Percentiles rank a stretch among this genome's conserved stretches.
phyloP scores from a whole-genome alignment of 495 filamentous ascomycete species.

The Sordaria brevicollis region DNA sequence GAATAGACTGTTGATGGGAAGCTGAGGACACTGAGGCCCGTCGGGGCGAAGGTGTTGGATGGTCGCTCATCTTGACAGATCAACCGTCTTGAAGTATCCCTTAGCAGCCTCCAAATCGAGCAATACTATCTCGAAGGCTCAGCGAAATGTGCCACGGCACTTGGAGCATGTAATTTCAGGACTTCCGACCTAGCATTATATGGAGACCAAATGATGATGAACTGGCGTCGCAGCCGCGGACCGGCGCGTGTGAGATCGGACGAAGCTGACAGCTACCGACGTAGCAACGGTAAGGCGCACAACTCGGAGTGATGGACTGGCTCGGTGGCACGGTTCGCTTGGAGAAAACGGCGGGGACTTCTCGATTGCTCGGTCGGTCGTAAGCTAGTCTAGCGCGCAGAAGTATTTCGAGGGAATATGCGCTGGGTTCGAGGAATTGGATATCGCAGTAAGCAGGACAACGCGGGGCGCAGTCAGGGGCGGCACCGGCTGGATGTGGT shows the following conservation, averaged over 20 bases:
- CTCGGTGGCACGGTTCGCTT: not conserved
- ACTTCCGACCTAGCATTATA: slow-evolving; percentile 12
- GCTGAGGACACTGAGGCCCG: slow-evolving; percentile 18
- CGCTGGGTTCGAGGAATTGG: not conserved
- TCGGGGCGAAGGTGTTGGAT: slow-evolving; percentile 20
- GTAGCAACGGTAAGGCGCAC: not conserved
- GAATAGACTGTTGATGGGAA: slow-evolving; percentile 58
- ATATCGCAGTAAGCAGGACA: not conserved
- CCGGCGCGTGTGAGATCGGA: not conserved
- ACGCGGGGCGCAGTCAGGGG: not conserved
- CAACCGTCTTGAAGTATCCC: not conserved
- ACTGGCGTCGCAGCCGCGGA: not conserved
- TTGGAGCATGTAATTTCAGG: slow-evolving; percentile 6
- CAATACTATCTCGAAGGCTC: not conserved
- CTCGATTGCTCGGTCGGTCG: not conserved
- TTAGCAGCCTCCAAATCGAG: not conserved
- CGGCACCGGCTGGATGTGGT: not conserved
- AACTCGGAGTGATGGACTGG: not conserved
- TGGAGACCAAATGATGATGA: not conserved
- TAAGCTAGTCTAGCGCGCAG: not conserved
- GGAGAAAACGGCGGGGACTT: not conserved
- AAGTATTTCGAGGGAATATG: not conserved
- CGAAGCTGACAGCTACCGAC: not conserved
- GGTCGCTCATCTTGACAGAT: slow-evolving; percentile 14
- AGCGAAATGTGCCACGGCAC: slow-evolving; percentile 20